Conservation (phyloP, 495 filamentous ascomycete species). For the Usnea hakonensis region DNA sequence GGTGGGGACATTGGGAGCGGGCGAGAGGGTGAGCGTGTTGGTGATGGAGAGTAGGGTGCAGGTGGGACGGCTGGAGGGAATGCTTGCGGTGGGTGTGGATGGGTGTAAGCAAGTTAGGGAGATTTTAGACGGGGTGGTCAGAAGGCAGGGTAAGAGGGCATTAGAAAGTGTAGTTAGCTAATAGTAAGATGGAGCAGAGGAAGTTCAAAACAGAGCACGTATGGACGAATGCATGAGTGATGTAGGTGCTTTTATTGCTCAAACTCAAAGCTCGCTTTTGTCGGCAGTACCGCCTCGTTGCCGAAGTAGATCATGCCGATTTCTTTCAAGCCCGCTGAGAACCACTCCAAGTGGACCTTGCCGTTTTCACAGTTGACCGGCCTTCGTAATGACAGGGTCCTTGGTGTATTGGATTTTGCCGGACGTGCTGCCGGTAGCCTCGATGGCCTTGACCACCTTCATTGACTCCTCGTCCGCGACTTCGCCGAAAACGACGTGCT, state of each 20-base stretch:
- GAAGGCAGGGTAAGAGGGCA: slow-evolving; percentile 55
- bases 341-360: not conserved
- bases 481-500: slow-evolving; percentile 98
- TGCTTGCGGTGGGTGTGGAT: slow-evolving; percentile 86
- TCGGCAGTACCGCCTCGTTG: slow-evolving; percentile 1
- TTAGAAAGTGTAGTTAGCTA: slow-evolving; percentile 48
- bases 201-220: not conserved
- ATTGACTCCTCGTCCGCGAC: slow-evolving; percentile 62
- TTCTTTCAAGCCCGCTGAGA: not conserved
- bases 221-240: not conserved
- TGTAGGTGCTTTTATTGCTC: not conserved
- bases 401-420: slow-evolving; percentile 54
- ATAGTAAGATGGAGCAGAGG: not conserved
- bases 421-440: slow-evolving; percentile 57
- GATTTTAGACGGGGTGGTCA: slow-evolving; percentile 64
- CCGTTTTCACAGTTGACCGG: slow-evolving; percentile 45
- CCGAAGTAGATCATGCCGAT: slow-evolving; percentile 4
- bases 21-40: slow-evolving; percentile 68
- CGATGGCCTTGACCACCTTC: slow-evolving; percentile 61
- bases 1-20: slow-evolving; percentile 63
- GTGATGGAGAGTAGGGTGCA: slow-evolving; percentile 81
- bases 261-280: slow-evolving; percentile 12
- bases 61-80: slow-evolving; percentile 70
- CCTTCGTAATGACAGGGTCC: slow-evolving; percentile 60
- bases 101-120: slow-evolving; percentile 80